phyloP scores from a whole-genome alignment of 1,139 yeast species.

The Protomyces arabidopsidicola region DNA sequence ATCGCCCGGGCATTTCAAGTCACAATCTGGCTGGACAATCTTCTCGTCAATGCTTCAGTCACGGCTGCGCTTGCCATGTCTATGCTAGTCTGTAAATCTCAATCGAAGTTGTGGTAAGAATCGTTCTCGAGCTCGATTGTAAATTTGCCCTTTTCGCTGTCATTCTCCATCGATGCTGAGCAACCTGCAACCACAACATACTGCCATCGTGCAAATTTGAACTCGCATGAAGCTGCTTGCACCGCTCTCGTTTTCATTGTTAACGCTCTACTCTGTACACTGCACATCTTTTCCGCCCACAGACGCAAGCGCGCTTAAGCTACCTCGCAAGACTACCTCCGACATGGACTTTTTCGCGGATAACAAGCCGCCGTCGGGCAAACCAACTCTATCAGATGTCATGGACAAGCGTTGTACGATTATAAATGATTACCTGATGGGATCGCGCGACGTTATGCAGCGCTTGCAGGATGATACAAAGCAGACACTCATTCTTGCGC shows the following conservation, averaged over 20 bases:
- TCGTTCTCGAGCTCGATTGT: too few species aligned
- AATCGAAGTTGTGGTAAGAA: too few species aligned
- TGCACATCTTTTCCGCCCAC: not conserved
- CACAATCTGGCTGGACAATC: too few species aligned
- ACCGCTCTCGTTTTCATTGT: not conserved
- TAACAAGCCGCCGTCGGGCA: not conserved
- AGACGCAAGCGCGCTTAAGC: not conserved
- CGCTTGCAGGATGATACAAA: slow-evolving; percentile 37
- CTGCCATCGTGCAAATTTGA: too few species aligned
- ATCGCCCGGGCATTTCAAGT: too few species aligned
- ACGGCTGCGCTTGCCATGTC: too few species aligned
- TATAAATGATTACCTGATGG: slow-evolving; percentile 21
- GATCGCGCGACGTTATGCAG: not conserved
- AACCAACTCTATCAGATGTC: slow-evolving; percentile 9
- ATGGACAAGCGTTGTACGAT: slow-evolving; percentile 18
- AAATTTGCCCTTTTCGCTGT: too few species aligned
- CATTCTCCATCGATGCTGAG: too few species aligned
- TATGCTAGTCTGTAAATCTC: too few species aligned
- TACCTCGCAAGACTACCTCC: not conserved
- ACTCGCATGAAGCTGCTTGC: not conserved
- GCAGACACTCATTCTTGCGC: slow-evolving; percentile 40
- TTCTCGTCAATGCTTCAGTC: too few species aligned
- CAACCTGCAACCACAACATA: too few species aligned
- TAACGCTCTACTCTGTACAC: not conserved
- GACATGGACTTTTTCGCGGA: not conserved